Conservation (phyloP, 768 basidiomycete species). For the Naganishia vaughanmartiniae region DNA sequence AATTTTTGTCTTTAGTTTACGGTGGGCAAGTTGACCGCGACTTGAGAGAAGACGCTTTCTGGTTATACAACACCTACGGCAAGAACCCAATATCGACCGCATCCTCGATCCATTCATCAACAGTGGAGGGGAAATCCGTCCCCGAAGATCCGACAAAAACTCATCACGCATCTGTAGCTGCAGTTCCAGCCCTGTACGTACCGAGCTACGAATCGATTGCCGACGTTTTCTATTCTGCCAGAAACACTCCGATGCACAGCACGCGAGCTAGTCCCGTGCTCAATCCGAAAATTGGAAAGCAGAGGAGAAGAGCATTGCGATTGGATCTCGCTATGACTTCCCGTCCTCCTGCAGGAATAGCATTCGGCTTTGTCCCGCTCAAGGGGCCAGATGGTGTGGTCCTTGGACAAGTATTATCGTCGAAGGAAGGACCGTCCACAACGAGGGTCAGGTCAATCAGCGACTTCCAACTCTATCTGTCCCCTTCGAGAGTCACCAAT, state of each 20-base stretch:
- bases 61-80: background rate
- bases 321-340: conserved; percentile 17
- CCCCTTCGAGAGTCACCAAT: conserved; percentile 45
- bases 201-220: conserved; percentile 40
- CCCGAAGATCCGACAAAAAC: conserved; percentile 8
- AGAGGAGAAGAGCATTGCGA: background rate
- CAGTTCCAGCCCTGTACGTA: background rate
- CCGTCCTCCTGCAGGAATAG: background rate
- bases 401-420: background rate
- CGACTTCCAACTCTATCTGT: conserved; percentile 49
- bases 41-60: conserved; percentile 29
- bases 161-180: conserved; percentile 21
- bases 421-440: conserved; percentile 32
- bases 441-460: conserved; percentile 40
- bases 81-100: conserved; percentile 3
- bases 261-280: conserved; percentile 11
- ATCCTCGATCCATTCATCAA: conserved; percentile 22
- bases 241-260: conserved; percentile 34
- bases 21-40: conserved; percentile 16
- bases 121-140: background rate
- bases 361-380: conserved; percentile 8
- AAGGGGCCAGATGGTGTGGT: background rate
- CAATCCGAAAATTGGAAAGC: background rate
- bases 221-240: conserved; percentile 44
- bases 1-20: background rate